phyloP scores from a whole-genome alignment of 345 rosid species.

The Passiflora organensis region DNA sequence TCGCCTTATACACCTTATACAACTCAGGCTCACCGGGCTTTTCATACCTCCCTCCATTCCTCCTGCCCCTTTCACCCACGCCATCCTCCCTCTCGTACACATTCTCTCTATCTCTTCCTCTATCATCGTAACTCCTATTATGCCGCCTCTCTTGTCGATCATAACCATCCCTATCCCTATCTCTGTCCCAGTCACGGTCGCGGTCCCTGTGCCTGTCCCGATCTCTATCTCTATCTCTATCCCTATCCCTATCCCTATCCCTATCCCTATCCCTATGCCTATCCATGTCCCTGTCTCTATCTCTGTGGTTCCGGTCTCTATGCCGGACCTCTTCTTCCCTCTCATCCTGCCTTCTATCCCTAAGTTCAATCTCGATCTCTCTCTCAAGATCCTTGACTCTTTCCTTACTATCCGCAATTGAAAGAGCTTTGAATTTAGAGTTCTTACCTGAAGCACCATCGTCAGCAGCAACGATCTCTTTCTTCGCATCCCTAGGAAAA shows the following conservation, averaged over 20 bases:
- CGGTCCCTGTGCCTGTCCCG: not conserved
- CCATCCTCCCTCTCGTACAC: constrained; percentile 14
- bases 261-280: constrained; percentile 20
- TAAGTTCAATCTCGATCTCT: constrained; percentile 11
- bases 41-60: constrained; percentile 1
- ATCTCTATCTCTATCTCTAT: constrained; percentile 15
- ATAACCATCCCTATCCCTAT: constrained; percentile 21
- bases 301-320: constrained; percentile 37
- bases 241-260: constrained; percentile 22
- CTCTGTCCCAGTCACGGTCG: not conserved
- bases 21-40: constrained; percentile 52
- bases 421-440: constrained; percentile 35
- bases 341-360: constrained; percentile 2
- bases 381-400: constrained; percentile 7
- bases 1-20: constrained; percentile 71
- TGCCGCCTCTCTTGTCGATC: constrained; percentile 9
- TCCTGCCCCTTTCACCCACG: constrained; percentile 13
- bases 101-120: not conserved
- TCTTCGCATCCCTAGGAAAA: constrained; percentile 43
- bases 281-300: constrained; percentile 15
- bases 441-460: constrained; percentile 30
- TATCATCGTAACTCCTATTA: constrained; percentile 9
- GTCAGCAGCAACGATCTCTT: constrained; percentile 15
- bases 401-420: constrained; percentile 3
- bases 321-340: constrained; percentile 9